phyloP scores from a whole-genome alignment of 305 asterid genomes.

The Stenogyne calaminthoides region DNA sequence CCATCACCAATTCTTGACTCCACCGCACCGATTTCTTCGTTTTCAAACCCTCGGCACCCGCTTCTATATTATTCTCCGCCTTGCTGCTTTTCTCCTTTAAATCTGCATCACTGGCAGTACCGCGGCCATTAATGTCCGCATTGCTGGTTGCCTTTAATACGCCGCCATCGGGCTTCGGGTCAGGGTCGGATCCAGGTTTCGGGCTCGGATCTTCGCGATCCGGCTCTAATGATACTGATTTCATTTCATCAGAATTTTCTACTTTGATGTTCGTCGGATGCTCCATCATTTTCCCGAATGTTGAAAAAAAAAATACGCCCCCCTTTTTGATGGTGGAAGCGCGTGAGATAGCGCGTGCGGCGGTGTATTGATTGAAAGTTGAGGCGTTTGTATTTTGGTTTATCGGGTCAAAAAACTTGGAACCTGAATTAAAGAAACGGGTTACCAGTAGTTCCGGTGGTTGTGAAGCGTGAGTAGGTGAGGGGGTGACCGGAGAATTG shows the following conservation, averaged over 20 bases:
- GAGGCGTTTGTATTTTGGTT: neutral
- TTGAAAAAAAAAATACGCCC: neutral
- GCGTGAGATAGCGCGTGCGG: constrained; percentile 49
- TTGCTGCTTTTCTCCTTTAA: constrained; percentile 37
- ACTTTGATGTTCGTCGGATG: constrained; percentile 39
- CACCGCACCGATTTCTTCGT: constrained; percentile 75
- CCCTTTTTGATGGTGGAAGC: constrained; percentile 33
- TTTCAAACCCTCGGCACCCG: constrained; percentile 41
- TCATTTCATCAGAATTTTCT: constrained; percentile 42
- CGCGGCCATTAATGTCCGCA: constrained; percentile 24
- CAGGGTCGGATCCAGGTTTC: constrained; percentile 33
- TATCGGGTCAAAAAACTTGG: neutral
- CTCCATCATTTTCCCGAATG: constrained; percentile 45
- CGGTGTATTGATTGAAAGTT: neutral
- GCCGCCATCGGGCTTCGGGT: constrained; percentile 35
- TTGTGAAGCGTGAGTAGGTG: constrained; percentile 8
- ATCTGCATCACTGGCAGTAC: constrained; percentile 22
- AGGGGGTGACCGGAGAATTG: constrained; percentile 42
- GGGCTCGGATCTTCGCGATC: constrained; percentile 39
- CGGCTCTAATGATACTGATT: constrained; percentile 35
- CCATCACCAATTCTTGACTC: constrained; percentile 74
- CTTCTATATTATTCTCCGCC: constrained; percentile 35
- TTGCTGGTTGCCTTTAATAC: constrained; percentile 30
- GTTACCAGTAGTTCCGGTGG: constrained; percentile 46
- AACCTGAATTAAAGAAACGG: constrained; percentile 25